Evolutionary conservation across 169 alveolate genomes (phyloP).

Genomic region (Cystoisospora suis): DNA sequence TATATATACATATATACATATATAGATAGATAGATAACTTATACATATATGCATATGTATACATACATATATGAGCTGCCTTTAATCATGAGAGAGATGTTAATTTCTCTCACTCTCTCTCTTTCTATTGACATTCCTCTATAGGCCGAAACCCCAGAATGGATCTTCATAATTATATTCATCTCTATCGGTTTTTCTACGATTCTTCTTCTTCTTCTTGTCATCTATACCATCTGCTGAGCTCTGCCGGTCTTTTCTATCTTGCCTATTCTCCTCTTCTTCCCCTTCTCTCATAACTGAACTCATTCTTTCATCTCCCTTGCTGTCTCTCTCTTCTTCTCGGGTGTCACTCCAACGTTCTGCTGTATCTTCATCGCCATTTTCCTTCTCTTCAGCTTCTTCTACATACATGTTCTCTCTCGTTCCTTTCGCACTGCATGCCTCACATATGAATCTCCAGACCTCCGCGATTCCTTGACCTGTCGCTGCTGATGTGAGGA

Average conservation of each 20-base stretch:
- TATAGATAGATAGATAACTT: not conserved
- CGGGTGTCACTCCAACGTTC: too few relatives aligned
- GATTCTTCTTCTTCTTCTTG: not conserved
- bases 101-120: too few relatives aligned
- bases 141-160: too few relatives aligned
- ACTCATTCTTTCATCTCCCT: not conserved
- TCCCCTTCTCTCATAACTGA: too few relatives aligned
- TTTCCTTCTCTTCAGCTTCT: not conserved
- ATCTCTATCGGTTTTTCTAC: not conserved
- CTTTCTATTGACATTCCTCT: too few relatives aligned
- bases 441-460: not conserved
- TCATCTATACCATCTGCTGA: too few relatives aligned
- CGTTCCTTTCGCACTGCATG: not conserved
- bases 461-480: conserved; percentile 24
- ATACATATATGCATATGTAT: not conserved
- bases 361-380: not conserved
- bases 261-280: not conserved
- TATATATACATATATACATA: not conserved
- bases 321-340: not conserved
- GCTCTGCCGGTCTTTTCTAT: not conserved
- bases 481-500: not conserved
- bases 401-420: not conserved
- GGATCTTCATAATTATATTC: too few relatives aligned
- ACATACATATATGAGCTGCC: not conserved
- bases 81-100: not conserved